Evolutionary conservation across 306 rosid species (phyloP), one percentile per base, ranked within the genome.

Genomic region (Vigna hirtella): DNA sequence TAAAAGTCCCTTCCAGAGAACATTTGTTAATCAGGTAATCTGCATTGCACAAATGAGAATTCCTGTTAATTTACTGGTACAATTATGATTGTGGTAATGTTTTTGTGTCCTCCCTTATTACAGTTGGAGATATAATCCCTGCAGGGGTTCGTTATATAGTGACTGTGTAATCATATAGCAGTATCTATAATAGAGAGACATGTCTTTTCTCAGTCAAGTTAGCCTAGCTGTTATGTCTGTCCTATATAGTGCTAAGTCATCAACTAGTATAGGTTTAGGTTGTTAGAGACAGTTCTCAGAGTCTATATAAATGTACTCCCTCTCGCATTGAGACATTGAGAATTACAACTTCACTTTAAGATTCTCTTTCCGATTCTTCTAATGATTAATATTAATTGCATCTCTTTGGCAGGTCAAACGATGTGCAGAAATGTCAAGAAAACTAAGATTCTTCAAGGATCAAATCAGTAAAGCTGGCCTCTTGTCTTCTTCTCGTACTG

Each of bases 361-460:
- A 45, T 45, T 45, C 48, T 43, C 14, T 42, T 5, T 43, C 48
- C 12, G 50, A 11, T 45, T 45, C 50, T 12, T 10, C 14, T 45
- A 45, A 45, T 45, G 12, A 45, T 45, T 45, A 7, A 56, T 78
- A 47, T 70, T 66, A 50, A 63, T n/a, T 67, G 24, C 47, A 70
- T 79, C 76, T 30, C 70, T 79, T 71, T 84, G 66, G 70, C 86
- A 96, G 99, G 99, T 96, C 70, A 96, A 96, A 87, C 89, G 98
- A 76, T 96, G 99, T 87, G 97, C 94, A 43, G 99, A 96, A 86
- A 96, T 96, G 99, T 93, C 93, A 79, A 91, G 99, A 84, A 96
- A 93, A 88, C 87, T 96, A 65, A 88, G 97, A 16, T 88, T 96
- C 81, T 86, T 93, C 77, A 96, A 91, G 86, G 99, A 96, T 85